These are phyloP conservation scores for Lodderomyces oxycetoniae DNA, from an alignment of 1,139 yeast species.

Conservation along the genomic window DNA sequence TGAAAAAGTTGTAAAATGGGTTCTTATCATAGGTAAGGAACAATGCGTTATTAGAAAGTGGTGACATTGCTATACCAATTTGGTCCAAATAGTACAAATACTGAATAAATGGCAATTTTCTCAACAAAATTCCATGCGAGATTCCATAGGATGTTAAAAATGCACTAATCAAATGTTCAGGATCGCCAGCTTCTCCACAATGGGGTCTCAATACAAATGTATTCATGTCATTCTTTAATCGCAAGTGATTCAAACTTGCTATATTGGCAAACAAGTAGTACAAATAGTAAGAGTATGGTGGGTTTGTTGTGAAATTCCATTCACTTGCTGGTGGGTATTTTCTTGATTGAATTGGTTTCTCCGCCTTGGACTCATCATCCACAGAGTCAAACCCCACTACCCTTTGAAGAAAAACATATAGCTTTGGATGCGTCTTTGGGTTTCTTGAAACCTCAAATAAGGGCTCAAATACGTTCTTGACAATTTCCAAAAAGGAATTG, in stretches of 20 bases:
- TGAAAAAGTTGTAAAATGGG: constrained; percentile 86
- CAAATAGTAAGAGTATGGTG: constrained; percentile 95
- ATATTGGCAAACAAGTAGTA: constrained; percentile 85
- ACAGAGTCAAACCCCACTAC: constrained; percentile 98
- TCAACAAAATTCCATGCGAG: constrained; percentile 87
- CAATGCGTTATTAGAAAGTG: constrained; percentile 91
- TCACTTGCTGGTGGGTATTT: constrained; percentile 78
- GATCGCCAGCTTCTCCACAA: constrained; percentile 99
- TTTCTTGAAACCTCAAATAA: constrained; percentile 83
- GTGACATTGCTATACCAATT: constrained; percentile 98
- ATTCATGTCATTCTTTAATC: constrained; percentile 68
- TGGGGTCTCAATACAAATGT: constrained; percentile 95
- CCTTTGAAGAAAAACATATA: constrained; percentile 81
- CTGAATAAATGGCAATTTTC: constrained; percentile 93
- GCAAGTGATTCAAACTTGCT: constrained; percentile 78
- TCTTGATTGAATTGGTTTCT: constrained; percentile 64
- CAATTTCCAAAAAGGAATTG: constrained; percentile 65
- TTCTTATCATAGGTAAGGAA: constrained; percentile 92
- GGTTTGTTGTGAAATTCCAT: constrained; percentile 78
- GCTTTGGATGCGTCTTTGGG: constrained; percentile 83
- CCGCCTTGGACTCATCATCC: constrained; percentile 94
- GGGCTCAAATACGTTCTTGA: constrained; percentile 81
- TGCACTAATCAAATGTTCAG: constrained; percentile 90
- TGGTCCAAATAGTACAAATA: constrained; percentile 90
- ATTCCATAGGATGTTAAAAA: constrained; percentile 87